Evolutionary conservation across 345 rosid genomes (phyloP), one percentile per base, ranked within the genome.

Genomic region (Salix caprea): DNA sequence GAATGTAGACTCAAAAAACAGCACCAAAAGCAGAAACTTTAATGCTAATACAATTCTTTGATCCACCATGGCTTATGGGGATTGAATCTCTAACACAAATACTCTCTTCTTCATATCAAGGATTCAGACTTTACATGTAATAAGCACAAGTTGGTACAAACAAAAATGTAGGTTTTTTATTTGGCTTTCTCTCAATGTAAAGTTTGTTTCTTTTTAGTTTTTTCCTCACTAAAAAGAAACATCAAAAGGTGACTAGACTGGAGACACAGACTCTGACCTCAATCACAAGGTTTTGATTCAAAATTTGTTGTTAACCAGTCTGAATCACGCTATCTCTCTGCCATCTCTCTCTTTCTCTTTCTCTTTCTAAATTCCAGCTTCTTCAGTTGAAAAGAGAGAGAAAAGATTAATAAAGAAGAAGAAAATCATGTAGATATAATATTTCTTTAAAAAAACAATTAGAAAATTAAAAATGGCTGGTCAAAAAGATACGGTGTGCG

Each of bases 31-130:
- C 73, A 82, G 19, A 80, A 85, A 80, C 24, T 87, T 71, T 58
- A 87, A 77, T 82, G 84, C 83, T 58, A 65, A 69, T 78, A 71
- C 74, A 72, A 78, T 79, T 76, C 85, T 78, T 67, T 71, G 89
- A 88, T 89, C 89, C 86, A 78, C 89, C 99, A 95, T 93, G 86
- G 87, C 83, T 90, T 67, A 74, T 64, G 42, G 42, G 23, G 23
- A 58, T 67, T 32, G 50, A 52, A 44, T 56, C 70, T 66, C 64
- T 13, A 39, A 30, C 36, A 46, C 77, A 48, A 67, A 48, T 67
- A 40, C 77, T 52, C 74, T 81, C 69, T 16, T 74, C 80, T 32
- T 74, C 81, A 74, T 81, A 77, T 81, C 65, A 81, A 68, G 56
- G 26, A 54, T 16, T 7, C 40, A 18, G 32, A n/a, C 30, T 60